These are phyloP conservation scores for Colletotrichum orchidophilum DNA, from an alignment of 2,329 filamentous ascomycete genomes.

Conservation along the genomic window DNA sequence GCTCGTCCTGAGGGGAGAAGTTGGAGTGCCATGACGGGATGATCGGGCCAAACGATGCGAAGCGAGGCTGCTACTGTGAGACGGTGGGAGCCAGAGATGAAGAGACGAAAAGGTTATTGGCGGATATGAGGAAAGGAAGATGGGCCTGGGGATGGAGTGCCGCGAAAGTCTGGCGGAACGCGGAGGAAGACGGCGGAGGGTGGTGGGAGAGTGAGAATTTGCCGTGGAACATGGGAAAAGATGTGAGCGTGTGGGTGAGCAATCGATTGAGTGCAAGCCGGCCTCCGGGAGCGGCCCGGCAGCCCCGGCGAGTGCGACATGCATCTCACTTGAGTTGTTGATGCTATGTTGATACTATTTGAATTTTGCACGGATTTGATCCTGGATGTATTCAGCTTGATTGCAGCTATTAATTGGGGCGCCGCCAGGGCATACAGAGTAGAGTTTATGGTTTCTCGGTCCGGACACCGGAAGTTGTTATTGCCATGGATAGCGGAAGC, in stretches of 20 bases:
- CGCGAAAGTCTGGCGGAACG: constrained; percentile 5
- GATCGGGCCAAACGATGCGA: constrained; percentile 15
- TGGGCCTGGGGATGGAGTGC: constrained; percentile 1
- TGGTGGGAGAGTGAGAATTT: not conserved
- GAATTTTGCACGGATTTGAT: not conserved
- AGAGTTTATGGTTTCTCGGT: not conserved
- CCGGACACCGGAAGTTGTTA: not conserved
- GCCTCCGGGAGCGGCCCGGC: constrained; percentile 15
- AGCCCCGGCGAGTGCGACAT: constrained; percentile 4
- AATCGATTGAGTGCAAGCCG: constrained; percentile 19
- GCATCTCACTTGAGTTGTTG: constrained; percentile 22
- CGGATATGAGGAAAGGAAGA: not conserved
- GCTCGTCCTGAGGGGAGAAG: not conserved
- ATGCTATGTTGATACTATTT: not conserved
- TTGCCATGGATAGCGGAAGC: not conserved
- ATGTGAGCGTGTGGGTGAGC: not conserved
- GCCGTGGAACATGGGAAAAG: not conserved
- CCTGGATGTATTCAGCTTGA: constrained; percentile 3
- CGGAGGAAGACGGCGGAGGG: constrained; percentile 6
- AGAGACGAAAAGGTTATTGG: not conserved
- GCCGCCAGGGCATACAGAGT: not conserved
- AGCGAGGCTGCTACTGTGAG: constrained; percentile 7
- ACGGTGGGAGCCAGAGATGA: not conserved
- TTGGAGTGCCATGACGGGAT: constrained; percentile 11
- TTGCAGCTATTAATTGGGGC: not conserved